Percentiles rank a stretch among this genome's conserved stretches.
Conservation (phyloP, 2,329 filamentous ascomycete genomes). For the Teratosphaeria destructans region DNA sequence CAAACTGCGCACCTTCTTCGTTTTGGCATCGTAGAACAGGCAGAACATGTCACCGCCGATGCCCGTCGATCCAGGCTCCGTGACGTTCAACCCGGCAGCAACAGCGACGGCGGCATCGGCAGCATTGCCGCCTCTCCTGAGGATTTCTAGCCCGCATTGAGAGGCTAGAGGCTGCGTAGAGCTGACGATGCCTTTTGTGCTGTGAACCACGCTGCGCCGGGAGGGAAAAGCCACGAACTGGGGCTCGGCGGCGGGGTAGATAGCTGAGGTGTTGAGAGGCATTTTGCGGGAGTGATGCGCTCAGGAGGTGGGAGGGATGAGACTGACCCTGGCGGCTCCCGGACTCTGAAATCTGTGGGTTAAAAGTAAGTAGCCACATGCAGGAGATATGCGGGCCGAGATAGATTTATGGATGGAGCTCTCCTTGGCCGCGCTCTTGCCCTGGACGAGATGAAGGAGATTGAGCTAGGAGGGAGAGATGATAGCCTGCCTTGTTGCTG, state of each 20-base stretch:
- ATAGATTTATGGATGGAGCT: neutral
- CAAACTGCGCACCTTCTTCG: slow-evolving; percentile 69
- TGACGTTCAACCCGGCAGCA: slow-evolving; percentile 84
- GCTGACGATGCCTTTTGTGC: slow-evolving; percentile 80
- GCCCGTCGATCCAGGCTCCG: slow-evolving; percentile 83
- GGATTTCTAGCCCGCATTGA: slow-evolving; percentile 72
- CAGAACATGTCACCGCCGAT: slow-evolving; percentile 98
- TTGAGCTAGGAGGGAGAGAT: neutral
- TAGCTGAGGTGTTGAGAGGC: slow-evolving; percentile 39
- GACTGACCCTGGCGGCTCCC: no score
- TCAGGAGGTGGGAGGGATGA: neutral
- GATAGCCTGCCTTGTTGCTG: neutral
- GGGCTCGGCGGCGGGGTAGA: slow-evolving; percentile 40
- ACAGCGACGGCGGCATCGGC: slow-evolving; percentile 95
- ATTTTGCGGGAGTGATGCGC: slow-evolving; percentile 19
- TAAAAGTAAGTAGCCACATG: neutral
- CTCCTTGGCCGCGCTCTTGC: neutral
- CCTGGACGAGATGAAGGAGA: neutral
- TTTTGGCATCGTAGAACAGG: slow-evolving; percentile 77
- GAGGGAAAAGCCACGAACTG: slow-evolving; percentile 59
- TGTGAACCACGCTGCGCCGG: slow-evolving; percentile 84
- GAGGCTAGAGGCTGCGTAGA: slow-evolving; percentile 84
- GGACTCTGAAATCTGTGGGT: neutral
- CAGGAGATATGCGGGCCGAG: neutral
- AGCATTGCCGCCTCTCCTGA: slow-evolving; percentile 85